Base-by-base conservation (phyloP, 2,329 filamentous ascomycete genomes). In the Pseudophaeomoniella oleicola region DNA sequence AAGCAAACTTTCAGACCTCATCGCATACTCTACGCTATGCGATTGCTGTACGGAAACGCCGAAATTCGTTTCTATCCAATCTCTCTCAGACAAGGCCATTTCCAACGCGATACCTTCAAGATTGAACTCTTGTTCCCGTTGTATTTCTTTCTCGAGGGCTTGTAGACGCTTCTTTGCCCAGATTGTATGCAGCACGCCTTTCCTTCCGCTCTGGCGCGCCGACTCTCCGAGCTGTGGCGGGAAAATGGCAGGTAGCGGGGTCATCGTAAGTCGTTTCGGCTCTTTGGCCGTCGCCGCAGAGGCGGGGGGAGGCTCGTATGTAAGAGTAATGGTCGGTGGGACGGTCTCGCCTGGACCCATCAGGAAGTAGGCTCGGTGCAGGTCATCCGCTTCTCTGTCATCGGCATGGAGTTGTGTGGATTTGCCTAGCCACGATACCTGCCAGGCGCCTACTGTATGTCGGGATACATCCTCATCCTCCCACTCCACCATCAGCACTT, bases 401-500 rank as follows among this genome's bases (percentile, higher is more conserved):
- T 72, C 64, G 32, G 78, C 71, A 9, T 78, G 75, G 15, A 90
- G 63, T 13, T 82, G 72, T 1, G 76, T 76, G 17, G 69, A 73
- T 56, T 90, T 92, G 32, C 82, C 81, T 30, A 86, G 75, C 85
- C 86, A 93, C 2, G 75, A 79, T 14, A 93, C 77, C 40, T 81
- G 72, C 85, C 85, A 93, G 41, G 69, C 69, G 2, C 67, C 70
- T 1, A 50, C 52, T 12, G 66, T 44, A 9, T 58, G 57, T 36
- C 62, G 57, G 2, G 60, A 66, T 30, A 61, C 56, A 40, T 68
- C 62, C 45, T 71, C 69, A 36, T 78, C 73, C 53, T 83, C 76
- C 86, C 86, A 94, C 56, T 94, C 85, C 29, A 93, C 78, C 84
- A 94, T 90, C 48, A 94, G 64, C 44, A 94, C 78, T 63, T 93